phyloP scores from a whole-genome alignment of 768 basidiomycete genomes.

The Gautieria morchelliformis region DNA sequence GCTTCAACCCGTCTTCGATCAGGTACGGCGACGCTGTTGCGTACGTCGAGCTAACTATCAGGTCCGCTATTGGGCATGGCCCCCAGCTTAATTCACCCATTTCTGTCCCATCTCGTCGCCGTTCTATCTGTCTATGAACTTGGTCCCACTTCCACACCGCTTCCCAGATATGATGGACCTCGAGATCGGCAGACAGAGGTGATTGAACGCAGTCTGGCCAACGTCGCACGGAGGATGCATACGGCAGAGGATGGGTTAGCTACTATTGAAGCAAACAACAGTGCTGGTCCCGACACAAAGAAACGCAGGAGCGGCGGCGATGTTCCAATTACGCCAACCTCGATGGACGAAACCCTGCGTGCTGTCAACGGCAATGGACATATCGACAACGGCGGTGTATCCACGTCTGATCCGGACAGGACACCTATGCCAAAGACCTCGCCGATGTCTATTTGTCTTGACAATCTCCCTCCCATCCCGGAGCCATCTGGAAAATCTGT shows the following conservation, averaged over 20 bases:
- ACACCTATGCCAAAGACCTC: neutral
- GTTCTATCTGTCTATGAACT: conserved; percentile 51
- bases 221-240: conserved; percentile 44
- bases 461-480: conserved; percentile 33
- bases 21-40: neutral
- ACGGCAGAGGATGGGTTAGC: conserved; percentile 40
- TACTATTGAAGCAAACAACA: conserved; percentile 25
- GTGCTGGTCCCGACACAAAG: conserved; percentile 6
- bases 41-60: neutral
- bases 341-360: neutral
- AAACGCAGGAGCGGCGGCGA: neutral
- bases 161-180: conserved; percentile 47
- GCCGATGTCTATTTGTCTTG: conserved; percentile 42
- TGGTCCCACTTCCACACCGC: conserved; percentile 39
- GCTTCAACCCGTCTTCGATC: neutral
- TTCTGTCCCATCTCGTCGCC: conserved; percentile 46
- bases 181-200: conserved; percentile 49
- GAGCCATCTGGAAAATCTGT: conserved; percentile 21
- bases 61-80: neutral
- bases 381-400: neutral
- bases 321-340: neutral
- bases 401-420: neutral
- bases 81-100: conserved; percentile 14
- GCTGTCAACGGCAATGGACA: neutral
- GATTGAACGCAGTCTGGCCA: conserved; percentile 42